Evolutionary conservation across 805 yeast genomes (phyloP).

Genomic region (Candida boidinii): DNA sequence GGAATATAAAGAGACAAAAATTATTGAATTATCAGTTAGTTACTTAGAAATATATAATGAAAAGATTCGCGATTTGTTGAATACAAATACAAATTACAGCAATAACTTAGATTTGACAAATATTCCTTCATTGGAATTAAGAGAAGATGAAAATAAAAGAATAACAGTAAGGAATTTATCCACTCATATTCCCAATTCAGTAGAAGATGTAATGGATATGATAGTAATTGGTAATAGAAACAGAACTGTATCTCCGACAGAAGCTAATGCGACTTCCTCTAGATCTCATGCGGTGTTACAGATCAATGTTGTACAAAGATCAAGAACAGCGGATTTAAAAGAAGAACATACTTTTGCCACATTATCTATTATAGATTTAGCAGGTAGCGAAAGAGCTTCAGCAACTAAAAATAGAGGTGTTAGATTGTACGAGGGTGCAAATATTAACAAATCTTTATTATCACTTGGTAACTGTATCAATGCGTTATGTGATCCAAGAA

Average conservation of each 20-base stretch:
- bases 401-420: conserved; percentile 81
- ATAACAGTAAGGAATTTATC: conserved; percentile 69
- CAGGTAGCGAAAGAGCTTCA: conserved; percentile 93
- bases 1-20: conserved; percentile 40
- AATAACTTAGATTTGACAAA: too few relatives aligned
- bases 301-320: conserved; percentile 53
- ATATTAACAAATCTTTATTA: conserved; percentile 77
- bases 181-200: conserved; percentile 49
- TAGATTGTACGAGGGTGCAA: conserved; percentile 84
- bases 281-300: conserved; percentile 93
- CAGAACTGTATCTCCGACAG: conserved; percentile 81
- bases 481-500: conserved; percentile 71
- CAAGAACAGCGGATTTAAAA: conserved; percentile 50
- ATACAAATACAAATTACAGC: conserved; percentile 38
- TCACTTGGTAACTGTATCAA: conserved; percentile 93
- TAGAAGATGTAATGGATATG: conserved; percentile 72
- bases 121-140: conserved; percentile 44
- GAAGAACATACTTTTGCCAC: conserved; percentile 74
- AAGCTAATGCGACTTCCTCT: conserved; percentile 84
- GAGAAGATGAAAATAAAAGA: conserved; percentile 62
- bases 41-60: conserved; percentile 91
- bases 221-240: conserved; percentile 63
- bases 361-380: conserved; percentile 80
- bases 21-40: conserved; percentile 54
- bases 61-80: conserved; percentile 69